phyloP scores from a whole-genome alignment of 352 stramenopile species.

The Globisporangium alternatum region DNA sequence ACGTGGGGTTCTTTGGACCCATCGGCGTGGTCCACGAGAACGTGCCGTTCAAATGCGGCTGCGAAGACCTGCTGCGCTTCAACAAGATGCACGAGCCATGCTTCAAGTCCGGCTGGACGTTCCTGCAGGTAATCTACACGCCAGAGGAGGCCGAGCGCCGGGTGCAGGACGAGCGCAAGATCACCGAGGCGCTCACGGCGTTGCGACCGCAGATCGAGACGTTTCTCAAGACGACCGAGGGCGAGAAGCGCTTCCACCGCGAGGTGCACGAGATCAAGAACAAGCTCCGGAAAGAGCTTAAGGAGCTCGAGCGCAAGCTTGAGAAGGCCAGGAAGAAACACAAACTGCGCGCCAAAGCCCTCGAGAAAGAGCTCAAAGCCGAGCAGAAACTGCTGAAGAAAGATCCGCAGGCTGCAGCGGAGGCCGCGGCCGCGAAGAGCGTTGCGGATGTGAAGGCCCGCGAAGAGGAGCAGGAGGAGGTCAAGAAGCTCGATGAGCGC shows the following conservation, averaged over 20 bases:
- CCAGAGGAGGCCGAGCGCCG: constrained; percentile 49
- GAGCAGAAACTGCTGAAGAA: constrained; percentile 23
- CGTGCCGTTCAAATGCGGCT: constrained; percentile 74
- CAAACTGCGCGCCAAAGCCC: constrained; percentile 20
- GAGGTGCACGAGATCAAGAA: constrained; percentile 53
- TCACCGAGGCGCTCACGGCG: constrained; percentile 41
- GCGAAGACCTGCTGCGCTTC: constrained; percentile 58
- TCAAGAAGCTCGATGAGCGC: constrained; percentile 36
- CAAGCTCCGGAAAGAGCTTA: constrained; percentile 35
- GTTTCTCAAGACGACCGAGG: constrained; percentile 54
- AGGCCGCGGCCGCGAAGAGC: constrained; percentile 19
- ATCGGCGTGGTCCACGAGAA: constrained; percentile 54
- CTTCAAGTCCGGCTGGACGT: constrained; percentile 51
- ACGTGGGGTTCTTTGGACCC: constrained; percentile 56
- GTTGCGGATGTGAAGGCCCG: constrained; percentile 35
- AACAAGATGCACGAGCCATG: constrained; percentile 73
- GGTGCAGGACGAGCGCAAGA: constrained; percentile 40
- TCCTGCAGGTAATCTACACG: constrained; percentile 61
- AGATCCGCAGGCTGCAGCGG: neutral
- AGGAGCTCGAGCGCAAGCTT: constrained; percentile 38
- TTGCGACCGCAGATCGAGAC: constrained; percentile 54
- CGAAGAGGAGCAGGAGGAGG: constrained; percentile 31
- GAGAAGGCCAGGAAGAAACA: constrained; percentile 25
- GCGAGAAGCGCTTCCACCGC: constrained; percentile 61
- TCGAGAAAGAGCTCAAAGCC: constrained; percentile 21